These are phyloP conservation scores for Otatea glauca DNA, from an alignment of 176 grass and related monocot genomes.

Conservation along the genomic window DNA sequence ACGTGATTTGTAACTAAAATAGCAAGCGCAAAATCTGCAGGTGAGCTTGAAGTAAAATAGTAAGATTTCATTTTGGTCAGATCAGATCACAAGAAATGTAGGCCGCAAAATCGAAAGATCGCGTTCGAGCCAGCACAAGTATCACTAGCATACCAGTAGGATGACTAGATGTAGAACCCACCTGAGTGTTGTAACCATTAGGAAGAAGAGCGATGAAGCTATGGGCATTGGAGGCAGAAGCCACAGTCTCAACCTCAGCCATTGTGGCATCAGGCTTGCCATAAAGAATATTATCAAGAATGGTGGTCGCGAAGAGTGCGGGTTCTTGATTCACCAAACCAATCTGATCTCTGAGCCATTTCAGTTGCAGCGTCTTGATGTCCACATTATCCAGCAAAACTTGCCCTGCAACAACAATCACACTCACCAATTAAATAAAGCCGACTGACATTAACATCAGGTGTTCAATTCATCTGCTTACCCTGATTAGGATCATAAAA, in stretches of 20 bases:
- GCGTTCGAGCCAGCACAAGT: background rate
- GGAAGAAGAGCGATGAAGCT: slow-evolving; percentile 87
- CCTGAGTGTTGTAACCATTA: slow-evolving; percentile 84
- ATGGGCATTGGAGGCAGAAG: slow-evolving; percentile 80
- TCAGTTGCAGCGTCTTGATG: slow-evolving; percentile 73
- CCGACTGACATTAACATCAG: background rate
- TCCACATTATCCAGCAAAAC: slow-evolving; percentile 75
- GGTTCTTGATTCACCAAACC: slow-evolving; percentile 92
- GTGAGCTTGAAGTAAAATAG: background rate
- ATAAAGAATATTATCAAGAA: slow-evolving; percentile 84
- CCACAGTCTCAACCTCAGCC: slow-evolving; percentile 73
- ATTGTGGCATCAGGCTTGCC: slow-evolving; percentile 78
- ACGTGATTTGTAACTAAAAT: background rate
- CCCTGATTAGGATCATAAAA: slow-evolving; percentile 93
- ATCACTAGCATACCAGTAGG: background rate
- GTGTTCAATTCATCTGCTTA: slow-evolving; percentile 30
- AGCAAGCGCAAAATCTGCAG: background rate
- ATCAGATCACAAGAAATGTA: slow-evolving; percentile 2
- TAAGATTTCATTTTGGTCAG: background rate
- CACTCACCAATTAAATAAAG: background rate
- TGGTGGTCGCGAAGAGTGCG: slow-evolving; percentile 77
- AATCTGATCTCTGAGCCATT: slow-evolving; percentile 88
- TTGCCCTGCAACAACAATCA: slow-evolving; percentile 58
- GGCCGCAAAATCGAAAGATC: background rate
- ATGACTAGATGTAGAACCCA: slow-evolving; percentile 34